phyloP scores from a whole-genome alignment of 2,329 filamentous ascomycete genomes.

The Neonectria punicea region DNA sequence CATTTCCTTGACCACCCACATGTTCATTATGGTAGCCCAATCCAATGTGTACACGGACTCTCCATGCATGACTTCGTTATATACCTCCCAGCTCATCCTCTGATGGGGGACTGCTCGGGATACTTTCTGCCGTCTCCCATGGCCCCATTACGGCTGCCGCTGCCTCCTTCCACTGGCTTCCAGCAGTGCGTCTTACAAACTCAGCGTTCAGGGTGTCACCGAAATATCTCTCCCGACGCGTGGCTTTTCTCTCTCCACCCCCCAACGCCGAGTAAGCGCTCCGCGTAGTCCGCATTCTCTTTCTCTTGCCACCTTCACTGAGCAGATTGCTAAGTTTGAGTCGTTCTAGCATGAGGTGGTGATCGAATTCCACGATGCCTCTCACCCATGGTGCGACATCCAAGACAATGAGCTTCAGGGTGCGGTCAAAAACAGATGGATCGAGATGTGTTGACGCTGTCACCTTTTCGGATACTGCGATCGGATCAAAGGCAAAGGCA shows the following conservation, averaged over 20 bases:
- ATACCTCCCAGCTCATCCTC: constrained; percentile 24
- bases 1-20: constrained; percentile 12
- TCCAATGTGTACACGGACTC: constrained; percentile 8
- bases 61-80: constrained; percentile 8
- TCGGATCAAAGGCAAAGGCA: constrained; percentile 69
- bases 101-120: constrained; percentile 29
- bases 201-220: constrained; percentile 66
- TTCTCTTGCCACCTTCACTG: constrained; percentile 63
- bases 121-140: constrained; percentile 26
- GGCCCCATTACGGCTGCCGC: constrained; percentile 25
- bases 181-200: constrained; percentile 73
- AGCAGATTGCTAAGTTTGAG: constrained; percentile 70
- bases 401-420: constrained; percentile 70
- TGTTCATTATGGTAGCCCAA: constrained; percentile 21
- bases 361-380: constrained; percentile 81
- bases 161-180: constrained; percentile 52
- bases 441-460: constrained; percentile 59
- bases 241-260: constrained; percentile 73
- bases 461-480: constrained; percentile 62
- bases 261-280: constrained; percentile 82
- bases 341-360: constrained; percentile 75
- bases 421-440: constrained; percentile 81
- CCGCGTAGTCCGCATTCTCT: constrained; percentile 75
- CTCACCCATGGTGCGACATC: constrained; percentile 94
- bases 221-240: constrained; percentile 80